These are phyloP conservation scores for Amanita exitialis DNA, from an alignment of 768 basidiomycete genomes.

Conservation along the genomic window DNA sequence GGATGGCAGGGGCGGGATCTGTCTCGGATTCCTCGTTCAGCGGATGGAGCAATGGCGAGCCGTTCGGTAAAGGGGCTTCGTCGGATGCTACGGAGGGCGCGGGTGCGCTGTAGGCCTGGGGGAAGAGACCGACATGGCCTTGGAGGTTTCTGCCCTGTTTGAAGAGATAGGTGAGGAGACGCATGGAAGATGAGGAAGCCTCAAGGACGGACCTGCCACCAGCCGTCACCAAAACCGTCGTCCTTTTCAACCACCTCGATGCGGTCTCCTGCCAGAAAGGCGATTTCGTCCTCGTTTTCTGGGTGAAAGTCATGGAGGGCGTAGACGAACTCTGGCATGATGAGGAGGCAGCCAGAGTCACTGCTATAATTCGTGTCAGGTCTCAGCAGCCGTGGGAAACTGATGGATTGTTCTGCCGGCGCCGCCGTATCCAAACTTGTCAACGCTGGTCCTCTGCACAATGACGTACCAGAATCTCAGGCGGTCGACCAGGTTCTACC, in stretches of 20 bases:
- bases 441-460: no score
- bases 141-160: constrained; percentile 62
- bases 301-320: constrained; percentile 83
- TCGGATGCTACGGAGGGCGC: constrained; percentile 21
- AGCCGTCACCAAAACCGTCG: constrained; percentile 88
- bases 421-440: no score
- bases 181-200: constrained; percentile 4
- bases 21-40: constrained; percentile 38
- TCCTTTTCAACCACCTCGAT: constrained; percentile 92
- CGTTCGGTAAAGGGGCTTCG: constrained; percentile 9
- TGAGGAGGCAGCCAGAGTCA: background rate
- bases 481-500: no score
- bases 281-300: constrained; percentile 90
- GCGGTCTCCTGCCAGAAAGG: constrained; percentile 75
- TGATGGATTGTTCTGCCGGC: no score
- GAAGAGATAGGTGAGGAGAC: background rate
- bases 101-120: constrained; percentile 75
- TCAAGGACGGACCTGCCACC: constrained; percentile 60
- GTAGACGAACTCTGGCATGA: constrained; percentile 78
- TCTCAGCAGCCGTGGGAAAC: no score
- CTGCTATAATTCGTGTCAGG: no score
- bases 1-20: constrained; percentile 21
- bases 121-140: constrained; percentile 87
- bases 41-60: constrained; percentile 26
- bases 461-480: no score